phyloP scores from a whole-genome alignment of 805 yeast genomes.

The Candida koratica region DNA sequence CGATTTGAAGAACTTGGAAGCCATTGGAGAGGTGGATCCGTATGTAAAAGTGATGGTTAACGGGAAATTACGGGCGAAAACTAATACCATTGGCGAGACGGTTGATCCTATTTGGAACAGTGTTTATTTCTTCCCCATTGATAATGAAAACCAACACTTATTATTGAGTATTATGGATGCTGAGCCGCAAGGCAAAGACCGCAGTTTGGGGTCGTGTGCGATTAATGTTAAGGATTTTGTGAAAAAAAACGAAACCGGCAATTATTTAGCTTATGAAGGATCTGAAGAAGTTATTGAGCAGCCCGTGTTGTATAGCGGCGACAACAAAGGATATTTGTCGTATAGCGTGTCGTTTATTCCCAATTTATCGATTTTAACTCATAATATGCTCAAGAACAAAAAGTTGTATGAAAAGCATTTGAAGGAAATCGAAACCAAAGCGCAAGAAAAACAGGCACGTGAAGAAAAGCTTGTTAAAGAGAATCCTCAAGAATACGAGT shows the following conservation, averaged over 20 bases:
- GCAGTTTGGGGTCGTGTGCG: slow-evolving; percentile 57
- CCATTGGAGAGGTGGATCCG: slow-evolving; percentile 74
- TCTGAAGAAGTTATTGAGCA: slow-evolving; percentile 43
- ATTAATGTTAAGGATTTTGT: slow-evolving; percentile 48
- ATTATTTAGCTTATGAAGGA: slow-evolving; percentile 50
- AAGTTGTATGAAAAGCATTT: slow-evolving; percentile 39
- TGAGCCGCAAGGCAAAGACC: slow-evolving; percentile 59
- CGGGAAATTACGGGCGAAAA: slow-evolving; percentile 53
- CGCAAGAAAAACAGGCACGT: slow-evolving; percentile 45
- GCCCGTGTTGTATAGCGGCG: slow-evolving; percentile 38
- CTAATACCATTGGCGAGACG: slow-evolving; percentile 51
- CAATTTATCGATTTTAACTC: slow-evolving; percentile 56
- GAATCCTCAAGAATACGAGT: slow-evolving; percentile 61
- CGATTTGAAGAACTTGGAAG: slow-evolving; percentile 53
- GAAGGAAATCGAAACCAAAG: slow-evolving; percentile 30
- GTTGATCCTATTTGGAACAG: slow-evolving; percentile 57
- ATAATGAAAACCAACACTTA: slow-evolving; percentile 56
- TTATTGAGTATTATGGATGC: slow-evolving; percentile 62
- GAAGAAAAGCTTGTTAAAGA: slow-evolving; percentile 50
- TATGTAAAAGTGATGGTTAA: slow-evolving; percentile 58
- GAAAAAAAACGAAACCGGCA: slow-evolving; percentile 45
- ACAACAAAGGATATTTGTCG: slow-evolving; percentile 44
- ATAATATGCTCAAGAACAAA: slow-evolving; percentile 49
- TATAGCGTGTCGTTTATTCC: slow-evolving; percentile 66
- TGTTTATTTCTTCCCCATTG: slow-evolving; percentile 57